These are phyloP conservation scores for Asterophora parasitica DNA, from an alignment of 768 basidiomycete species.

Conservation along the genomic window DNA sequence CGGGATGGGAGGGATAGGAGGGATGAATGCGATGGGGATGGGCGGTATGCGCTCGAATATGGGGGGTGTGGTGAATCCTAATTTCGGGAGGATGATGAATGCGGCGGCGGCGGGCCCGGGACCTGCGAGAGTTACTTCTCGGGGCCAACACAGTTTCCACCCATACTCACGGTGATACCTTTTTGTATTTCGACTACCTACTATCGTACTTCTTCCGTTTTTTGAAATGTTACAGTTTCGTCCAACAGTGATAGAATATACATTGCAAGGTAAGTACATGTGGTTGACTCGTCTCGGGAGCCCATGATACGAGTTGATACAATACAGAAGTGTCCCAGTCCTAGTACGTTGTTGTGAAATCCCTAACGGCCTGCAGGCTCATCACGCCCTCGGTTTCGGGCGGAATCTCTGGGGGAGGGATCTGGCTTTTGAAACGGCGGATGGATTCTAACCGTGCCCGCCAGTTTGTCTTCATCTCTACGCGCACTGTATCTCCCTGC, in stretches of 20 bases:
- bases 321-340: slow-evolving; percentile 4
- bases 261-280: not conserved
- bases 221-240: too few relatives aligned
- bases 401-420: slow-evolving; percentile 22
- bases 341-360: slow-evolving; percentile 54
- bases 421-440: slow-evolving; percentile 55
- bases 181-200: not conserved
- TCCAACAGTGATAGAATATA: not conserved
- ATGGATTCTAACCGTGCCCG: slow-evolving; percentile 75
- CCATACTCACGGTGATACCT: slow-evolving; percentile 52
- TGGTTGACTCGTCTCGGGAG: not conserved
- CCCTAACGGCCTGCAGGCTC: slow-evolving; percentile 46
- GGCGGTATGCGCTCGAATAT: slow-evolving; percentile 10
- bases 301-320: slow-evolving; percentile 2
- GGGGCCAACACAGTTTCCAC: slow-evolving; percentile 60
- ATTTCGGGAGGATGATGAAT: slow-evolving; percentile 37
- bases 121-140: slow-evolving; percentile 38
- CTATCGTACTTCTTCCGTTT: not conserved
- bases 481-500: slow-evolving; percentile 58
- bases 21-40: slow-evolving; percentile 20
- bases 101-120: slow-evolving; percentile 23
- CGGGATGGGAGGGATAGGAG: slow-evolving; percentile 13
- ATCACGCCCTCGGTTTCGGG: slow-evolving; percentile 37
- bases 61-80: slow-evolving; percentile 15
- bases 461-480: slow-evolving; percentile 90